A percentile compares a stretch with the other conserved stretches of the same genome.
Conservation (phyloP, 1,139 yeast genomes). For the Debaryomyces fabryi region DNA sequence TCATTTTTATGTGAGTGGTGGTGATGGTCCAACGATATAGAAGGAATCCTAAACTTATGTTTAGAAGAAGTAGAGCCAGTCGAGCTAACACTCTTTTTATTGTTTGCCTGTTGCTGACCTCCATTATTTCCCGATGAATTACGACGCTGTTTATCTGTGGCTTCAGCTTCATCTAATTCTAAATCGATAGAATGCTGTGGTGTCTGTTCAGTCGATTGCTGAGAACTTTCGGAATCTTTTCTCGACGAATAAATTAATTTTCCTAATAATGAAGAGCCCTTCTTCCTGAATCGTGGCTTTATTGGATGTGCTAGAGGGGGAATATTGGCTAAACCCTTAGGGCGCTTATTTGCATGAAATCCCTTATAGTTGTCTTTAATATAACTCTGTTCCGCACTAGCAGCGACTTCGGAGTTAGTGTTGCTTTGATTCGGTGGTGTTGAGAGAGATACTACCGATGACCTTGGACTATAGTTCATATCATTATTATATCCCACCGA, state of each 20-base stretch:
- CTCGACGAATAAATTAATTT: conserved; percentile 48
- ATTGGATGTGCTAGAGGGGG: conserved; percentile 57
- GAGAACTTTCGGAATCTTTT: conserved; percentile 37
- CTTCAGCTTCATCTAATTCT: conserved; percentile 7
- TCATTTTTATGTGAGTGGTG: conserved; percentile 14
- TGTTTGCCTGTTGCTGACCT: neutral
- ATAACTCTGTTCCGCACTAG: neutral
- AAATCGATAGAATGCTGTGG: neutral
- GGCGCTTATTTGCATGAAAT: conserved; percentile 45
- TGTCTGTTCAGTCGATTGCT: conserved; percentile 8
- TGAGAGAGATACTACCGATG: conserved; percentile 27
- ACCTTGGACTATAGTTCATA: conserved; percentile 28
- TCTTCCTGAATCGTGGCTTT: conserved; percentile 50
- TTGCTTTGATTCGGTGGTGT: conserved; percentile 9
- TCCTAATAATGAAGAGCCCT: conserved; percentile 48
- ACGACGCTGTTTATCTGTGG: neutral
- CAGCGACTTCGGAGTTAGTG: neutral
- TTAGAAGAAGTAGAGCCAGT: conserved; percentile 15
- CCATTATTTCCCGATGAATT: neutral
- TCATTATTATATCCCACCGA: conserved; percentile 9
- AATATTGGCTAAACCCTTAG: conserved; percentile 32
- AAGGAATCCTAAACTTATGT: conserved; percentile 39
- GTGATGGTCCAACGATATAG: conserved; percentile 36
- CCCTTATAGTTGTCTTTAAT: conserved; percentile 47
- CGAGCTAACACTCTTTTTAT: conserved; percentile 23